Conservation (phyloP, 352 stramenopile genomes). For the Globisporangium perplexum region DNA sequence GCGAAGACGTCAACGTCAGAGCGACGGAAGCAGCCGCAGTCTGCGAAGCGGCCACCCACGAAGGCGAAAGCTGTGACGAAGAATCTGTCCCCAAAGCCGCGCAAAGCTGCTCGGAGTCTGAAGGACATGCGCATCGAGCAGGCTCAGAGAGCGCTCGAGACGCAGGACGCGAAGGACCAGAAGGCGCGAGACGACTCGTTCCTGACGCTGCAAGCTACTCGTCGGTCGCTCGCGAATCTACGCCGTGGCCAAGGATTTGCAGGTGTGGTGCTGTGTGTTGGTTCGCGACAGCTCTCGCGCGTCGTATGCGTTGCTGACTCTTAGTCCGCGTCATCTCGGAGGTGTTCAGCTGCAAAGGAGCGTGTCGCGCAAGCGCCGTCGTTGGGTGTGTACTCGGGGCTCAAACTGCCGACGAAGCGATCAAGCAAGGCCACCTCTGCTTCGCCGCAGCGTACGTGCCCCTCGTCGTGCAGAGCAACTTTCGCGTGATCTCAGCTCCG, state of each 20-base stretch:
- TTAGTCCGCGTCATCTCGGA: too few relatives aligned
- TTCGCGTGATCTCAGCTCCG: background rate
- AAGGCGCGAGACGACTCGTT: background rate
- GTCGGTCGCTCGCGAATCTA: conserved; percentile 1
- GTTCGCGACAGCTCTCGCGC: too few relatives aligned
- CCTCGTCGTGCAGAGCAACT: background rate
- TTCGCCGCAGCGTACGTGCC: background rate
- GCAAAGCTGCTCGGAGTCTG: conserved; percentile 3
- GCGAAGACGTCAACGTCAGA: background rate
- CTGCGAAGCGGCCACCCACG: background rate
- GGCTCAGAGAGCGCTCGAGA: conserved; percentile 10
- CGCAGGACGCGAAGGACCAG: conserved; percentile 2
- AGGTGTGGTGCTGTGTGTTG: background rate
- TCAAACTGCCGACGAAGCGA: background rate
- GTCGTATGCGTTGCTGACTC: background rate
- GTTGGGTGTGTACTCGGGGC: background rate
- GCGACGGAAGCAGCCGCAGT: background rate
- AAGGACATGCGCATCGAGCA: conserved; percentile 15
- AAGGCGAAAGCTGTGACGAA: background rate
- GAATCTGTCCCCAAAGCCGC: background rate
- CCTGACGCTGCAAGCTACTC: background rate
- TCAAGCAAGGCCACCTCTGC: background rate
- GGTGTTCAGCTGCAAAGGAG: background rate
- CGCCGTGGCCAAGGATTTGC: background rate
- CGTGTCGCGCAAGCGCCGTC: background rate